Base-by-base conservation (phyloP, 495 filamentous ascomycete species). In the Penicillium longicatenatum region DNA sequence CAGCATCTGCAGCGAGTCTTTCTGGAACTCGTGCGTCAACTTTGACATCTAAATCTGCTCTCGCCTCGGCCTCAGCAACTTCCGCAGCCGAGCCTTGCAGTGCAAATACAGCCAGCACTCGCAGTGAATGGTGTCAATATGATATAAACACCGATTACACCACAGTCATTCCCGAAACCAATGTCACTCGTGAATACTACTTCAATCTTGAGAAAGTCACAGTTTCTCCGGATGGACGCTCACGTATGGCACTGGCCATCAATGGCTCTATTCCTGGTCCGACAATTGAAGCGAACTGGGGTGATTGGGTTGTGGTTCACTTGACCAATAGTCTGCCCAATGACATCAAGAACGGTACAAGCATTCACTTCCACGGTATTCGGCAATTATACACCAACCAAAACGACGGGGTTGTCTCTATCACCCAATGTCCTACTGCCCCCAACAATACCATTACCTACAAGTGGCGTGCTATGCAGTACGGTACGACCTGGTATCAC, bases 401-500 rank as follows among this genome's bases (percentile, higher is more conserved):
- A n/a, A 80, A 75, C 7, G 75, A 80, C 20, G 91, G 90, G 80
- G 93, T 72, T 82, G 88, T 12, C 68, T 89, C 39, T 66, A 80
- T 84, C 24, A 86, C 84, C 3, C 89, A 93, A 63, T 94, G 91
- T 55, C 70, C 83, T 2, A 81, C 86, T 48, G 74, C 81, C 5
- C 85, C 88, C 0, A 87, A 85, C 16, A 65, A 68, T 37, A 81
- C 74, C 20, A 84, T 90, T 50, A 89, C 80, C 7, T 92, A 92
- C 64, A 83, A 87, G 61, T 93, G 92, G 70, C 85, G 84, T 9
- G 88, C 90, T 60, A 74, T 84, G 44, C 85, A 91, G 69, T 84
- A 85, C 11, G 89, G 89, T 9, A 86, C 87, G 0, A 89, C 89
- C 65, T 92, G 90, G 90, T 92, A 91, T 62, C 89, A 92, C 67